phyloP scores from a whole-genome alignment of 306 rosid genomes.

The Quercus dentata region DNA sequence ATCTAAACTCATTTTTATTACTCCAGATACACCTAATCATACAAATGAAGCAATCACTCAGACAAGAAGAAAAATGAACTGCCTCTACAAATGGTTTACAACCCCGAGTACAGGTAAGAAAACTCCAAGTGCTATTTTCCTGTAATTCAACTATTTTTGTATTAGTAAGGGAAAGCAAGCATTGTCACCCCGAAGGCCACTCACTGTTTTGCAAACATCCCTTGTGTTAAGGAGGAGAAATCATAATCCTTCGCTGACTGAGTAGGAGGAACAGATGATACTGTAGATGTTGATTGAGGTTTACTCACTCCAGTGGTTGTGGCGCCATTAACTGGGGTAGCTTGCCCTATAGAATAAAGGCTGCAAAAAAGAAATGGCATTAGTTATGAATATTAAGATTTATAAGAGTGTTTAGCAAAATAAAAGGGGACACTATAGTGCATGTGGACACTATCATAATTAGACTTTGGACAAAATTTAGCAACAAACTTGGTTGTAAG shows the following conservation, averaged over 20 bases:
- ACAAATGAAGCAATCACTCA: constrained; percentile 66
- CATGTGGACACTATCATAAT: background rate
- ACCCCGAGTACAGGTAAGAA: constrained; percentile 43
- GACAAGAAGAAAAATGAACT: constrained; percentile 35
- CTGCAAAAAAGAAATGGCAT: constrained; percentile 40
- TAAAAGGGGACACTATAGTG: background rate
- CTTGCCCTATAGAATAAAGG: constrained; percentile 62
- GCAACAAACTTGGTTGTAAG: too few species aligned
- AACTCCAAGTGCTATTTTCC: constrained; percentile 32
- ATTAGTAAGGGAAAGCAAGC: constrained; percentile 36
- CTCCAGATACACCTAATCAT: constrained; percentile 42
- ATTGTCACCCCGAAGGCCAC: constrained; percentile 24
- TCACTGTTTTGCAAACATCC: constrained; percentile 77
- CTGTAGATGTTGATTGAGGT: constrained; percentile 55
- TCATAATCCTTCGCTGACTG: constrained; percentile 71
- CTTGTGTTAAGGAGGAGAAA: constrained; percentile 90
- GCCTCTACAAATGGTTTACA: constrained; percentile 81
- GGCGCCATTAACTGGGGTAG: constrained; percentile 54
- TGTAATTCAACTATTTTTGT: constrained; percentile 54
- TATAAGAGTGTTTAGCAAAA: background rate
- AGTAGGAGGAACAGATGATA: constrained; percentile 44
- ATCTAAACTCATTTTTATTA: constrained; percentile 44
- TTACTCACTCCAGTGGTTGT: constrained; percentile 38
- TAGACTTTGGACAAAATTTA: too few species aligned
- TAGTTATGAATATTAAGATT: constrained; percentile 4